phyloP scores from a whole-genome alignment of 192 early-diverging fungal species.

The Backusella westeae region DNA sequence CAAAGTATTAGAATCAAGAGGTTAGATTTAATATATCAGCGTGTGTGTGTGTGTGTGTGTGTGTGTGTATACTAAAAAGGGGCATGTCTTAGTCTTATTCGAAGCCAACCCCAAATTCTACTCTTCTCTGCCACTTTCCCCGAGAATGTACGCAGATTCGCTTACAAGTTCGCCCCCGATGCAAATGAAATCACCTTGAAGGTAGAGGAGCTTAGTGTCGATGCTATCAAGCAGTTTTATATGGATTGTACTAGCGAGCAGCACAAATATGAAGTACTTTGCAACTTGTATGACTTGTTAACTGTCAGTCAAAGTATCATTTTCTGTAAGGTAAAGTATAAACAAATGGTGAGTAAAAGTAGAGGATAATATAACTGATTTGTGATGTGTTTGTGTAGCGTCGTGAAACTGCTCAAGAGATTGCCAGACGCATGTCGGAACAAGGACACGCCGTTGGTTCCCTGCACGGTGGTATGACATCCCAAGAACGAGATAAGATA shows the following conservation, averaged over 20 bases:
- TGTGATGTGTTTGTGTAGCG: conserved; percentile 35
- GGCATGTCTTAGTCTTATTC: conserved; percentile 55
- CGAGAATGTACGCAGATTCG: conserved; percentile 71
- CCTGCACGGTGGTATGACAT: conserved; percentile 76
- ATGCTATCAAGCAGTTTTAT: conserved; percentile 95
- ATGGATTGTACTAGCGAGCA: conserved; percentile 82
- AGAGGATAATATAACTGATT: neutral
- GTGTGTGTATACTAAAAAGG: neutral
- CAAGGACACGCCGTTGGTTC: conserved; percentile 82
- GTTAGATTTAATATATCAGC: too few relatives aligned
- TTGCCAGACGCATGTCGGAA: conserved; percentile 69
- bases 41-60: neutral
- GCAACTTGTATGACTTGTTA: conserved; percentile 74
- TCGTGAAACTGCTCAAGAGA: conserved; percentile 78
- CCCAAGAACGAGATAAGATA: conserved; percentile 77
- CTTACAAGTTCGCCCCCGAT: conserved; percentile 75
- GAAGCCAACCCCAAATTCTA: conserved; percentile 75
- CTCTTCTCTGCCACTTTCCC: conserved; percentile 97
- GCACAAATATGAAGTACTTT: conserved; percentile 80
- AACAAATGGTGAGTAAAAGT: neutral
- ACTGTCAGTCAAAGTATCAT: conserved; percentile 97
- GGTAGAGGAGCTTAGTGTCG: conserved; percentile 88
- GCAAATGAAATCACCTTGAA: conserved; percentile 87
- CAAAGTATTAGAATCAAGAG: conserved; percentile 84
- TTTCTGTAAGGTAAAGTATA: conserved; percentile 71